Conservation (phyloP, 2,329 filamentous ascomycete species). For the Capronia epimyces region DNA sequence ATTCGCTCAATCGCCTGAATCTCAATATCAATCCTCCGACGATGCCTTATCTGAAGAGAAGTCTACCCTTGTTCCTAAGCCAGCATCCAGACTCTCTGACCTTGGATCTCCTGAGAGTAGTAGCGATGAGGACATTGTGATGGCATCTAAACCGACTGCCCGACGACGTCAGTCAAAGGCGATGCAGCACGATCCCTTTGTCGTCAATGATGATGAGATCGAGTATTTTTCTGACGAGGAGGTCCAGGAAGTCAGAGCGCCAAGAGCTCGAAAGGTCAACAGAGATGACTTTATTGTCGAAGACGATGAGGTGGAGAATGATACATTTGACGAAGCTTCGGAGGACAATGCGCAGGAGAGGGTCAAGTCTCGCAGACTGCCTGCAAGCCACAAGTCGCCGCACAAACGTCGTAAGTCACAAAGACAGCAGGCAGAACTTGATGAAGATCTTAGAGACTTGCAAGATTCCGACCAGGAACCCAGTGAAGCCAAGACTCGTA, state of each 20-base stretch:
- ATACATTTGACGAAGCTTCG: background rate
- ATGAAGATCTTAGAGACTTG: conserved; percentile 43
- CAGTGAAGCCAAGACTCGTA: conserved; percentile 36
- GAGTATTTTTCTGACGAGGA: conserved; percentile 12
- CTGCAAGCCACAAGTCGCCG: conserved; percentile 4
- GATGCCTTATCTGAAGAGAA: background rate
- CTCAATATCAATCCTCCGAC: background rate
- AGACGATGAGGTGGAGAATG: conserved; percentile 1
- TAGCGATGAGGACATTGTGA: conserved; percentile 30
- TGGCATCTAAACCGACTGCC: conserved; percentile 19
- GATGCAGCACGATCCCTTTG: conserved; percentile 26
- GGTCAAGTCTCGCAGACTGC: background rate
- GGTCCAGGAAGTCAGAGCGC: conserved; percentile 29
- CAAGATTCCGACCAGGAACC: conserved; percentile 39
- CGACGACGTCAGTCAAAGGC: conserved; percentile 18
- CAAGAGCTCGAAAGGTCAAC: conserved; percentile 27
- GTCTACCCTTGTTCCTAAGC: background rate
- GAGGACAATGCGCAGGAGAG: background rate
- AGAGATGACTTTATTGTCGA: conserved; percentile 29
- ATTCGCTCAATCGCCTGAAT: background rate
- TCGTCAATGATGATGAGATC: conserved; percentile 28
- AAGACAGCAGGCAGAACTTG: conserved; percentile 39
- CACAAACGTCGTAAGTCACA: conserved; percentile 7
- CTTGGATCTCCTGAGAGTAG: conserved; percentile 32
- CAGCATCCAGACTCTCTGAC: conserved; percentile 9